Conservation (phyloP, 1,284 basidiomycete species). For the Rhodotorula glutinis region DNA sequence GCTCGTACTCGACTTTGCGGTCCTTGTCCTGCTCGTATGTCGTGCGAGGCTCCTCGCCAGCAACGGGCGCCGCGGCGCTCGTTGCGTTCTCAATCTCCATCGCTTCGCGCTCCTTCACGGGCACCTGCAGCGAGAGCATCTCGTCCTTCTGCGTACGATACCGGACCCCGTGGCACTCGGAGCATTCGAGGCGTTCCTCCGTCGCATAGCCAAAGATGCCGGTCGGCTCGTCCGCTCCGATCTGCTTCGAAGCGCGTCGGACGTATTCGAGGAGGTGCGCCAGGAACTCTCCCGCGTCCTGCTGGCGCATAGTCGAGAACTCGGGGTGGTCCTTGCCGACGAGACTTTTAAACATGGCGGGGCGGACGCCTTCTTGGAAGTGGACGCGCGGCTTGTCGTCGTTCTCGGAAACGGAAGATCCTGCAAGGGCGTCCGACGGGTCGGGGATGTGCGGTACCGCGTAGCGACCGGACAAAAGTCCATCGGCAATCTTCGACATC, state of each 20-base stretch:
- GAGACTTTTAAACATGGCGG: conserved; percentile 80
- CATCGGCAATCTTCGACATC: conserved; percentile 87
- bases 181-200: conserved; percentile 82
- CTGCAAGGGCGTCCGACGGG: conserved; percentile 43
- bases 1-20: conserved; percentile 64
- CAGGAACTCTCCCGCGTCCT: conserved; percentile 96
- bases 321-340: conserved; percentile 91
- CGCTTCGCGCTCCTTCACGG: conserved; percentile 50
- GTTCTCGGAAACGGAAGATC: conserved; percentile 21
- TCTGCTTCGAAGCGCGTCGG: conserved; percentile 61
- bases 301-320: conserved; percentile 94
- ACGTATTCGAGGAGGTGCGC: conserved; percentile 71
- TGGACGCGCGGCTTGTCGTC: conserved; percentile 11
- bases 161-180: conserved; percentile 76
- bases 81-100: conserved; percentile 15
- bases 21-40: conserved; percentile 53
- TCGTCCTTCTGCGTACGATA: conserved; percentile 79
- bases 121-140: conserved; percentile 74
- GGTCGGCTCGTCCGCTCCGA: conserved; percentile 61
- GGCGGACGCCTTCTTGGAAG: conserved; percentile 85
- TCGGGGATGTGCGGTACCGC: conserved; percentile 59
- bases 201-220: conserved; percentile 73
- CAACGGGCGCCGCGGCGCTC: not conserved
- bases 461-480: conserved; percentile 87
- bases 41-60: conserved; percentile 31